phyloP scores from a whole-genome alignment of 2,329 filamentous ascomycete genomes.

The Coniella vitis region DNA sequence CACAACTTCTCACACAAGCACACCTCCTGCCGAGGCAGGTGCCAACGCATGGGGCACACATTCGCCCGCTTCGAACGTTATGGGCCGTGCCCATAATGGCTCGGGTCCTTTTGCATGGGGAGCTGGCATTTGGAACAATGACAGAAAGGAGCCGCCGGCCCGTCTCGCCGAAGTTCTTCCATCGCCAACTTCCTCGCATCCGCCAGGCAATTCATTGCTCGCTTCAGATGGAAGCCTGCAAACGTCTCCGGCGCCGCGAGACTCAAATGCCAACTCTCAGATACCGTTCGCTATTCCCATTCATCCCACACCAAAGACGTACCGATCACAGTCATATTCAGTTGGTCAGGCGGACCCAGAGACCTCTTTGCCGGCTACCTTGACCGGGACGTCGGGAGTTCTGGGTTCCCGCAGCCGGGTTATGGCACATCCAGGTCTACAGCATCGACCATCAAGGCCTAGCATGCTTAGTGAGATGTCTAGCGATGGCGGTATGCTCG shows the following conservation, averaged over 20 bases:
- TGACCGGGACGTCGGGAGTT: constrained; percentile 40
- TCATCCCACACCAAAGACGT: constrained; percentile 85
- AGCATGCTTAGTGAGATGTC: constrained; percentile 71
- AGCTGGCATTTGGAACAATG: constrained; percentile 76
- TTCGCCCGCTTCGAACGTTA: constrained; percentile 38
- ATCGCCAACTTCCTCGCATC: constrained; percentile 61
- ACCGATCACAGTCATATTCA: constrained; percentile 93
- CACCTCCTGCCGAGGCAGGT: constrained; percentile 61
- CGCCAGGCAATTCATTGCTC: constrained; percentile 41
- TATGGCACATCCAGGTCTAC: constrained; percentile 59
- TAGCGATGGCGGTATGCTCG: constrained; percentile 53
- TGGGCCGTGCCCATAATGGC: constrained; percentile 40
- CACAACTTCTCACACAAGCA: constrained; percentile 72
- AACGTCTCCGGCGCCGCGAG: constrained; percentile 44
- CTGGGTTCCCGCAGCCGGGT: constrained; percentile 45
- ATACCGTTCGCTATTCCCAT: constrained; percentile 84
- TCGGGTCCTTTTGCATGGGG: constrained; percentile 60
- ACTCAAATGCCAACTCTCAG: constrained; percentile 51
- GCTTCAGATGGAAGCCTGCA: constrained; percentile 40
- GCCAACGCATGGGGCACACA: constrained; percentile 50
- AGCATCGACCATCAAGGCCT: constrained; percentile 73
- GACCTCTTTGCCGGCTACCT: constrained; percentile 29
- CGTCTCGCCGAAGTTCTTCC: constrained; percentile 67
- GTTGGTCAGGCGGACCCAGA: constrained; percentile 83
- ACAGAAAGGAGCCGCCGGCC: constrained; percentile 71